These are phyloP conservation scores for Raffaelea deltoideospora DNA, from an alignment of 2,329 filamentous ascomycete species.

Conservation along the genomic window DNA sequence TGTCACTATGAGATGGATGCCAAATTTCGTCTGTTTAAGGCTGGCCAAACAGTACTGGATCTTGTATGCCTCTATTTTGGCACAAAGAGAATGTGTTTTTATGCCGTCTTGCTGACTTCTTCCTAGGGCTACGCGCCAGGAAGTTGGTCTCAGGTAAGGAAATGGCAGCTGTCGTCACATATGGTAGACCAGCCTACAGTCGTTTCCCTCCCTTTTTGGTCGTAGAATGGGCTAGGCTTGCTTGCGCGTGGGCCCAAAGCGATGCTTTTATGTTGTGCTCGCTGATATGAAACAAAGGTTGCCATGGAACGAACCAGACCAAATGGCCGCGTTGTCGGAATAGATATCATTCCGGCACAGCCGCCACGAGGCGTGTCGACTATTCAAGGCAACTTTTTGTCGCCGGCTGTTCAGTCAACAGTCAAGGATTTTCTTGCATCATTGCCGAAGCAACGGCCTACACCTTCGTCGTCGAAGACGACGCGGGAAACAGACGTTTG, in stretches of 20 bases:
- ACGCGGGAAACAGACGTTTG: conserved; percentile 10
- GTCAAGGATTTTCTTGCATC: conserved; percentile 57
- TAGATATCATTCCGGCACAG: conserved; percentile 85
- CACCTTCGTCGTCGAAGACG: conserved; percentile 4
- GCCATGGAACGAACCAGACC: conserved; percentile 66
- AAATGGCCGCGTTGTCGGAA: conserved; percentile 67
- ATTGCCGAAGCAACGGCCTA: not conserved
- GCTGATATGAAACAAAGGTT: conserved; percentile 38
- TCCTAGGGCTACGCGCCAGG: conserved; percentile 60
- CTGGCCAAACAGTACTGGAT: conserved; percentile 77
- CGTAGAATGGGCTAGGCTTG: too few relatives aligned
- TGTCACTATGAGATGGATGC: conserved; percentile 52
- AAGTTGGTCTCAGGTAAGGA: conserved; percentile 50
- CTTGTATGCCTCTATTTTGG: conserved; percentile 40
- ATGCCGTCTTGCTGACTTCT: not conserved
- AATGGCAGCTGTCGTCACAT: not conserved
- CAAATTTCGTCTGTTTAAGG: conserved; percentile 64
- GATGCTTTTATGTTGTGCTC: not conserved
- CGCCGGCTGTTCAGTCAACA: conserved; percentile 54
- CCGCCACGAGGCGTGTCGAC: conserved; percentile 85
- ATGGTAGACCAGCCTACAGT: not conserved
- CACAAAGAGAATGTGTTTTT: not conserved
- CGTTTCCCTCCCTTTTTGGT: not conserved
- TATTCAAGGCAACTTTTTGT: conserved; percentile 89
- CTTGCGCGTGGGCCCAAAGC: too few relatives aligned